phyloP scores from a whole-genome alignment of 2,329 filamentous ascomycete species.

The Cyphellophora europaea region DNA sequence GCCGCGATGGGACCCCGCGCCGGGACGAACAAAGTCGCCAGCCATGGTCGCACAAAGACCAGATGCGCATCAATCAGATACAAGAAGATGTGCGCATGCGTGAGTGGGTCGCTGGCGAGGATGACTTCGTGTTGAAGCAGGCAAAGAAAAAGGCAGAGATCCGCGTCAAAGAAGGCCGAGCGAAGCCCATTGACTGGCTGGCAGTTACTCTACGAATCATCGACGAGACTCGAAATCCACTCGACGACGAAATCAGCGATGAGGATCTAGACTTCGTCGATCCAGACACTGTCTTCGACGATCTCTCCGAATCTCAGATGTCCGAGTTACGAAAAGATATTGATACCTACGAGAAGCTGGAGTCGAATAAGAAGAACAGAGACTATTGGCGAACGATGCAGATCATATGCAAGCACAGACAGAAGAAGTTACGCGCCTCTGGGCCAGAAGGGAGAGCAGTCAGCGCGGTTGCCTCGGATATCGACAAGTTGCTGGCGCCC shows the following conservation, averaged over 20 bases:
- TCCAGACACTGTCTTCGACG: constrained; percentile 71
- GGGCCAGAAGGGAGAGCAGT: constrained; percentile 62
- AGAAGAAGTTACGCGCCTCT: constrained; percentile 53
- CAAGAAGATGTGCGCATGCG: constrained; percentile 70
- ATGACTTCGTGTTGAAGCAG: constrained; percentile 91
- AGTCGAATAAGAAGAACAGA: constrained; percentile 65
- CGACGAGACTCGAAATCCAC: constrained; percentile 66
- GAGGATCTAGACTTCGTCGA: constrained; percentile 69
- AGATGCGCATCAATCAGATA: constrained; percentile 41
- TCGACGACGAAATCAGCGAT: constrained; percentile 76
- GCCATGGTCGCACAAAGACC: constrained; percentile 27
- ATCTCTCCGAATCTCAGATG: constrained; percentile 56
- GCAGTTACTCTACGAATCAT: constrained; percentile 84
- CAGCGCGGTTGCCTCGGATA: constrained; percentile 73
- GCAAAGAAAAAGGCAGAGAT: constrained; percentile 97
- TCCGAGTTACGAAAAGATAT: constrained; percentile 75
- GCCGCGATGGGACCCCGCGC: not conserved
- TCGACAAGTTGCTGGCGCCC: constrained; percentile 75
- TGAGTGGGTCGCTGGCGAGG: constrained; percentile 81
- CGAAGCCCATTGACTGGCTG: constrained; percentile 87
- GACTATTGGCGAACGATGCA: constrained; percentile 90
- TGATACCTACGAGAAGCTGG: constrained; percentile 66
- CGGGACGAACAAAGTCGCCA: constrained; percentile 8
- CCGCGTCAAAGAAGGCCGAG: constrained; percentile 80
- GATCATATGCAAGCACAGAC: constrained; percentile 69